These are phyloP conservation scores for Linderniella brevidens DNA, from an alignment of 257 asterid species.

Conservation along the genomic window DNA sequence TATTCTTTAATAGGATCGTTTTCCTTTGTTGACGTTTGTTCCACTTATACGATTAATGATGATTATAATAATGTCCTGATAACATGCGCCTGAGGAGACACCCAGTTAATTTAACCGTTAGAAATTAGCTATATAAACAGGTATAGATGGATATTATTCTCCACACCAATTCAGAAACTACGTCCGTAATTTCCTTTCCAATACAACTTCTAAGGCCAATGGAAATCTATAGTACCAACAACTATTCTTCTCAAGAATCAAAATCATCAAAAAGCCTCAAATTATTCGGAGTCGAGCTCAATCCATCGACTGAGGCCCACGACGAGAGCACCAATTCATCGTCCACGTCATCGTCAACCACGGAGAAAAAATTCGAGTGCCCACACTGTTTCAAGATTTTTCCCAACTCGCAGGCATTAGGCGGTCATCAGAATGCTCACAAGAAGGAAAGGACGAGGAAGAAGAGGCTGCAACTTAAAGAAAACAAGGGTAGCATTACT, in stretches of 20 bases:
- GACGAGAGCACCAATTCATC: slow-evolving; percentile 80
- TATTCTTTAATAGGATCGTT: neutral
- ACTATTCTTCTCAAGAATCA: neutral
- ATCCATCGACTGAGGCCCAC: slow-evolving; percentile 14
- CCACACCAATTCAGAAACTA: too few species aligned
- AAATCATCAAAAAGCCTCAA: slow-evolving; percentile 8
- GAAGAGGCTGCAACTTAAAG: slow-evolving; percentile 3
- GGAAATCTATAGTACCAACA: slow-evolving; percentile 4
- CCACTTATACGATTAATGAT: neutral
- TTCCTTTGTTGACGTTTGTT: neutral
- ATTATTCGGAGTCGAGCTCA: slow-evolving; percentile 61
- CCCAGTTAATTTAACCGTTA: neutral
- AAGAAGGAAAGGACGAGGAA: slow-evolving; percentile 63
- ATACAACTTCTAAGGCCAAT: neutral
- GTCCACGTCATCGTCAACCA: slow-evolving; percentile 35
- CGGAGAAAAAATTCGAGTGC: slow-evolving; percentile 64
- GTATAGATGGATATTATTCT: too few species aligned
- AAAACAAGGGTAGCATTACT: too few species aligned
- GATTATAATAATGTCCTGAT: neutral
- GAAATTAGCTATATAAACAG: too few species aligned
- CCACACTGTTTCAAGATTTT: slow-evolving; percentile 61
- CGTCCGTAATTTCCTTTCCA: too few species aligned
- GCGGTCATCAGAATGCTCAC: slow-evolving; percentile 97
- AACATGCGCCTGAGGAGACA: neutral
- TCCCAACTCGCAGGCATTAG: slow-evolving; percentile 77